Base-by-base conservation (phyloP, 2,329 filamentous ascomycete species). In the Cylindrodendrum hubeiense region DNA sequence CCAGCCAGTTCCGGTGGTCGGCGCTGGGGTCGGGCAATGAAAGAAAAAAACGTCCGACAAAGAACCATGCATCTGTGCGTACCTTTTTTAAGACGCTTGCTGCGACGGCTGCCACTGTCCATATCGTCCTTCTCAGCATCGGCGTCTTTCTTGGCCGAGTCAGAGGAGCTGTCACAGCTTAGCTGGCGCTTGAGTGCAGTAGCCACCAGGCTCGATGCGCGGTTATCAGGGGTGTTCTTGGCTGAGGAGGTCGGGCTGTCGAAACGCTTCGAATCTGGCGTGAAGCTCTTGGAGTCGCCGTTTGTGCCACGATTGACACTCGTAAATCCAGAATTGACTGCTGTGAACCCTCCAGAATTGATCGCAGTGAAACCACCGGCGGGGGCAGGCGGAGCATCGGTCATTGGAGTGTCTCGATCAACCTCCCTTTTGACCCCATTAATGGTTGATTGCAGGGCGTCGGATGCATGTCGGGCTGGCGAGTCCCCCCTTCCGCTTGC, bases 81-180 rank as follows among this genome's bases (percentile, higher is more conserved):
- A 71, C 75, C 75, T 64, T 97, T 97, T 80, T 96, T 97, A 13
- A 97, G 85, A 46, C 96, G 90, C 82, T 99, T 99, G 80, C 95
- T 98, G 63, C 95, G 90, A 67, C 96, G 89, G 69, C 92, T 93
- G 67, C 88, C 88, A 70, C 83, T 84, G 53, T 94, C 91, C 1
- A 79, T 80, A 57, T 94, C 91, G 10, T 88, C 87, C 34, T 82
- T 85, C 46, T 86, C 84, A 12, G 75, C 76, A 4, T 81, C 81
- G 10, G 75, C 77, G 21, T 89, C 87, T 65, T 84, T 86, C 67
- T 79, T 84, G 2, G 79, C 72, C 0, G 80, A 81, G 67, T 87
- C 85, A 6, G 83, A 74, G 4, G 74, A 74, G 63, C 84, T 87
- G 34, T 88, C 86, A 60, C 80, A 86, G 72, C 91, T 93, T 57